Conservation (phyloP, 495 filamentous ascomycete genomes). For the Clohesyomyces aquaticus region DNA sequence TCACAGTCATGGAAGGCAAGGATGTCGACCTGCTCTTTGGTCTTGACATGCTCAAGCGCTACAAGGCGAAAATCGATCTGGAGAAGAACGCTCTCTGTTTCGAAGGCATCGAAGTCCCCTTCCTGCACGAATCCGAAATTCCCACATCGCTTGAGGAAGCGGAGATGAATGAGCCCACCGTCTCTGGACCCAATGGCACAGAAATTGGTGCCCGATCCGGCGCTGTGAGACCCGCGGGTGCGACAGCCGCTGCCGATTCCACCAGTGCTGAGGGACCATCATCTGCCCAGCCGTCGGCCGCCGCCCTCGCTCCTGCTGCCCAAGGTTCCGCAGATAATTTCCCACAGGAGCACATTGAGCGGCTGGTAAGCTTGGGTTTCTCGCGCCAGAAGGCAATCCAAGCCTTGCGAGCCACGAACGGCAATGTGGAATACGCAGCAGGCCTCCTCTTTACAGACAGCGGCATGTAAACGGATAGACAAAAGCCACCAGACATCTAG, state of each 20-base stretch:
- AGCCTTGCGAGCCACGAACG: slow-evolving; percentile 75
- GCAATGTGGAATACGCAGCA: slow-evolving; percentile 81
- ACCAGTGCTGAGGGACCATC: slow-evolving; percentile 36
- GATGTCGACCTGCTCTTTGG: slow-evolving; percentile 93
- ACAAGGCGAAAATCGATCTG: slow-evolving; percentile 91
- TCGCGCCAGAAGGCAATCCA: slow-evolving; percentile 71
- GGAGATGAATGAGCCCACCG: slow-evolving; percentile 76
- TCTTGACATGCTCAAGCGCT: slow-evolving; percentile 92
- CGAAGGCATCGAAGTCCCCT: slow-evolving; percentile 79
- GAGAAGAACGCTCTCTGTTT: slow-evolving; percentile 78
- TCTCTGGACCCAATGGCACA: slow-evolving; percentile 82
- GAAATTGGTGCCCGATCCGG: slow-evolving; percentile 85
- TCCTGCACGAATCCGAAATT: slow-evolving; percentile 91
- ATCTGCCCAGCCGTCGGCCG: slow-evolving; percentile 27
- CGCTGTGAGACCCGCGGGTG: slow-evolving; percentile 65
- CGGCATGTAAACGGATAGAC: background rate
- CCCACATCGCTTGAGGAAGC: slow-evolving; percentile 77
- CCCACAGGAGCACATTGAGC: slow-evolving; percentile 64
- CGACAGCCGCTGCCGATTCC: slow-evolving; percentile 53
- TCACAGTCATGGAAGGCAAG: slow-evolving; percentile 99
- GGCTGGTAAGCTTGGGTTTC: slow-evolving; percentile 77
- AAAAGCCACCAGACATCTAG: slow-evolving; percentile 4
- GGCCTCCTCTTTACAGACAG: slow-evolving; percentile 66
- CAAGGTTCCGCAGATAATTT: slow-evolving; percentile 44
- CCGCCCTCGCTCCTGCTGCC: too few species aligned